Evolutionary conservation across 352 stramenopile genomes (phyloP), one percentile per base, ranked within the genome.

Genomic region (Phytophthora citricola): DNA sequence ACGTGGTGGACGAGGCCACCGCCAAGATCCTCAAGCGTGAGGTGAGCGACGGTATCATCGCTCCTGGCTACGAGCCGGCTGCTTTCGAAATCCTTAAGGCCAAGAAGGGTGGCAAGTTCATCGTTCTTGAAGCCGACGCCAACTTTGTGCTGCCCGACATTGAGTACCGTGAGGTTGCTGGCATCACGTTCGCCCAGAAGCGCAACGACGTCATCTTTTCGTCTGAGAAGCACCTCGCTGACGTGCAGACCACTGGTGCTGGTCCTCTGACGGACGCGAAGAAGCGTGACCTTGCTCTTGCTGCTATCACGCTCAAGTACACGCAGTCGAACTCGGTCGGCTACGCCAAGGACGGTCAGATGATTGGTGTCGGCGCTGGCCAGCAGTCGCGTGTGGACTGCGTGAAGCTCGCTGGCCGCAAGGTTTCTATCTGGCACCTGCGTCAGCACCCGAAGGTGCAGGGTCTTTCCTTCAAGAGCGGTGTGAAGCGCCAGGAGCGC

Each of bases 241-340:
- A 98, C 53, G 81, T 98, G 43, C 94, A 98, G 61, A 99, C 95
- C 7, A 95, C 87, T 15, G 83, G 92, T 11, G 84, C 80, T 4
- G 81, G 89, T 38, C 83, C 90, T 44, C 73, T 99, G 5, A 88
- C 89, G 17, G 89, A 97, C 24, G 92, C 88, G 48, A 97, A 97
- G 53, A 94, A 99, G 74, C 92, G 97, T 51, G 98, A 99, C 76
- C 84, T 99, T 54, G 97, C 99, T 60, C 87, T 99, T 27, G 98
- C 97, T n/a, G 98, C 93, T 48, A 99, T 99, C 76, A 98, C 97
- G 60, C 85, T 99, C 73, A 99, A 99, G 90, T 99, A 99, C 86
- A 99, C 98, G 56, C 98, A 99, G 86, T 97, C 81, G 49, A 99
- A 99, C 89, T 98, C 91, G 36, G 97, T 99, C 10, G 98, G 96